Evolutionary conservation across 495 filamentous ascomycete genomes (phyloP).

Genomic region (Penicillium pancosmium): DNA sequence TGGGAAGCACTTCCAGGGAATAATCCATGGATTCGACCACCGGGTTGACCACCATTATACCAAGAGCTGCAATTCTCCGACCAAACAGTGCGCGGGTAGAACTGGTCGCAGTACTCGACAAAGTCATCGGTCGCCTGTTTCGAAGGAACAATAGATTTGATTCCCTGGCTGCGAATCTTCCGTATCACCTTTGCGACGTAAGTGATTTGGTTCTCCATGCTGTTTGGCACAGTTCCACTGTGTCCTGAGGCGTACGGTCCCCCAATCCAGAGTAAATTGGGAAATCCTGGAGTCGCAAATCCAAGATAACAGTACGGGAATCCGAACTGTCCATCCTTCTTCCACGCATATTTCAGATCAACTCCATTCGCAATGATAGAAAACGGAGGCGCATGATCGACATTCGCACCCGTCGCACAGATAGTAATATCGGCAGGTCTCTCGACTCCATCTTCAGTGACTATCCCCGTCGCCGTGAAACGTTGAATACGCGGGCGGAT

Average conservation of each 20-base stretch:
- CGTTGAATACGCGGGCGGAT: slow-evolving; percentile 57
- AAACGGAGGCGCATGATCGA: slow-evolving; percentile 61
- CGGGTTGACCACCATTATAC: slow-evolving; percentile 66
- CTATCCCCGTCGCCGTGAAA: slow-evolving; percentile 60
- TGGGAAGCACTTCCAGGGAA: slow-evolving; percentile 69
- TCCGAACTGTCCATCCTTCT: slow-evolving; percentile 54
- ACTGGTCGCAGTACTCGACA: slow-evolving; percentile 60
- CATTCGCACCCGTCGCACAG: slow-evolving; percentile 71
- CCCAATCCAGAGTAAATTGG: slow-evolving; percentile 61
- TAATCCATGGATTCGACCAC: slow-evolving; percentile 59
- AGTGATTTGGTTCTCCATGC: slow-evolving; percentile 58
- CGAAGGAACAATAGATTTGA: slow-evolving; percentile 59
- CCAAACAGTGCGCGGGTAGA: slow-evolving; percentile 63
- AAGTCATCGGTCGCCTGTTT: slow-evolving; percentile 63
- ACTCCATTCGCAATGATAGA: slow-evolving; percentile 53
- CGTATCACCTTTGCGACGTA: slow-evolving; percentile 66
- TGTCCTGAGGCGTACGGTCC: slow-evolving; percentile 54
- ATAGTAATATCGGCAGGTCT: slow-evolving; percentile 61
- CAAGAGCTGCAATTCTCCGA: slow-evolving; percentile 65
- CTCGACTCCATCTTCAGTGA: slow-evolving; percentile 53
- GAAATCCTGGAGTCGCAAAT: slow-evolving; percentile 62
- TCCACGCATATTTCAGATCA: slow-evolving; percentile 54
- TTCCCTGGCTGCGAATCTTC: slow-evolving; percentile 64
- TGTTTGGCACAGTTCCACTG: slow-evolving; percentile 54
- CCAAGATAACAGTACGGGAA: slow-evolving; percentile 69